Evolutionary conservation across 2,329 filamentous ascomycete species (phyloP).

Genomic region (Trichophyton simii): DNA sequence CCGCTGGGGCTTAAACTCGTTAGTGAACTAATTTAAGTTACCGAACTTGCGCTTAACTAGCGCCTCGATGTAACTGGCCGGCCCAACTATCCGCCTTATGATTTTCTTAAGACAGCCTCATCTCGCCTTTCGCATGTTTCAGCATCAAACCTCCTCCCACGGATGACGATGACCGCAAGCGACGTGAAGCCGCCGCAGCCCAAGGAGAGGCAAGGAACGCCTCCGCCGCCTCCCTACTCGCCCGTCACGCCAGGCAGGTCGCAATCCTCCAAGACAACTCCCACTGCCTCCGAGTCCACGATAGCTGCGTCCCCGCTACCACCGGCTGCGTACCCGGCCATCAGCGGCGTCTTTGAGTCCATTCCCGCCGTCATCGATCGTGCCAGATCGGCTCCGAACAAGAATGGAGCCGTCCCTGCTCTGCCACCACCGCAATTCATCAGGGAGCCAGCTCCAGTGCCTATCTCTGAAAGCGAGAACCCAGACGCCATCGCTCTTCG

Average conservation of each 20-base stretch:
- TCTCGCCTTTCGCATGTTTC: neutral
- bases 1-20: no score
- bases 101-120: neutral
- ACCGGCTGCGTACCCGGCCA: neutral
- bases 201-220: conserved; percentile 22
- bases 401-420: neutral
- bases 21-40: no score
- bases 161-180: neutral
- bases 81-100: no score
- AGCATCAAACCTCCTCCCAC: neutral
- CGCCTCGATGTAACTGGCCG: no score
- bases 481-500: conserved; percentile 78
- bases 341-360: neutral
- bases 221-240: conserved; percentile 35
- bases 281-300: neutral
- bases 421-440: conserved; percentile 15
- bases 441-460: conserved; percentile 29
- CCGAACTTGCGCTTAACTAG: no score
- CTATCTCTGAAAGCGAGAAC: conserved; percentile 45
- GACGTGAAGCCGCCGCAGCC: neutral
- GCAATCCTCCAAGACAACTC: conserved; percentile 8
- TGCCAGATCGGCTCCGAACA: neutral
- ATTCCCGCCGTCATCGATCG: neutral
- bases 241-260: conserved; percentile 35
- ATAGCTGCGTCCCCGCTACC: neutral